Evolutionary conservation across 164 flowering plant species (phyloP).

Genomic region (Stephania yunnanensis): DNA sequence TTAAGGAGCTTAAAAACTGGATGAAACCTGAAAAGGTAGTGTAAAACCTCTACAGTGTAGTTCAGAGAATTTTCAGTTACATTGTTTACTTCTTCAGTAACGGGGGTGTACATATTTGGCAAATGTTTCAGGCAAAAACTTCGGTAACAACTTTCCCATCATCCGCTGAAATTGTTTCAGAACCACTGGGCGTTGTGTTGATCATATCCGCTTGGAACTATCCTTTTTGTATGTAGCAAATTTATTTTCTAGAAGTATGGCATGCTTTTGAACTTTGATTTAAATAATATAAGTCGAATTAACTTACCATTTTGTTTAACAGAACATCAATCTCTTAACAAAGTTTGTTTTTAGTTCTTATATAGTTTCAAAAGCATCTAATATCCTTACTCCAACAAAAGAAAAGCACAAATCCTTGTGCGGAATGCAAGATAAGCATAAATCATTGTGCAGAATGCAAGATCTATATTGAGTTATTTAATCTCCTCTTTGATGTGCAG

Average conservation of each 20-base stretch:
- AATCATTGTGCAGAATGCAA: too few relatives aligned
- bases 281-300: background rate
- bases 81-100: background rate
- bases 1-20: conserved; percentile 24
- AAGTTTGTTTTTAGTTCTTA: too few relatives aligned
- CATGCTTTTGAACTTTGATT: background rate
- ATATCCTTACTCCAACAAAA: background rate
- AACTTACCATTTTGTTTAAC: background rate
- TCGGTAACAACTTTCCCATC: conserved; percentile 51
- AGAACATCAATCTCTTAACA: background rate
- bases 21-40: conserved; percentile 44
- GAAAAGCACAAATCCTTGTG: background rate
- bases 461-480: too few relatives aligned
- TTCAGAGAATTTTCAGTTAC: background rate
- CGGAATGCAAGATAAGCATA: too few relatives aligned
- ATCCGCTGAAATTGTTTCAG: conserved; percentile 65
- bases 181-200: conserved; percentile 64
- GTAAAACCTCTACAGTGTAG: background rate
- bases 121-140: conserved; percentile 41
- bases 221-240: conserved; percentile 53
- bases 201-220: conserved; percentile 75
- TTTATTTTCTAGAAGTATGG: background rate
- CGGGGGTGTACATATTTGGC: background rate
- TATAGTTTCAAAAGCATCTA: background rate
- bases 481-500: too few relatives aligned